Evolutionary conservation across 2,329 filamentous ascomycete species (phyloP).

Genomic region (Ceratocystis papillata): DNA sequence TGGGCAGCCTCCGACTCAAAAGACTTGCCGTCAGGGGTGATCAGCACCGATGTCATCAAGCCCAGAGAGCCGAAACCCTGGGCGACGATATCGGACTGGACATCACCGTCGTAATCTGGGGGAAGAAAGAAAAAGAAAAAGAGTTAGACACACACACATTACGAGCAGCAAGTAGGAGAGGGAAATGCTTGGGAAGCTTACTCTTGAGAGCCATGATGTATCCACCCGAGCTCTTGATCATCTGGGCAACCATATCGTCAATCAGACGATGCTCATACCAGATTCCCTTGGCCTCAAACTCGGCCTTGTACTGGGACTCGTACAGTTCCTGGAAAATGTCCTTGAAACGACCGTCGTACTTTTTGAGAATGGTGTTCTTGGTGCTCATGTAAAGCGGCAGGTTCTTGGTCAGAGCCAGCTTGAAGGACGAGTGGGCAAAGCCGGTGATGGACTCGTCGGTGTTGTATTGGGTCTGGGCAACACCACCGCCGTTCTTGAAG

Average conservation of each 20-base stretch:
- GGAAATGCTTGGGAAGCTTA: constrained; percentile 38
- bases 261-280: constrained; percentile 99
- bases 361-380: constrained; percentile 99
- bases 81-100: constrained; percentile 95
- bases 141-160: background rate
- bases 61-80: constrained; percentile 97
- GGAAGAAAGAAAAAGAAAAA: background rate
- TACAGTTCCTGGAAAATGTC: constrained; percentile 98
- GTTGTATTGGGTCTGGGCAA: constrained; percentile 96
- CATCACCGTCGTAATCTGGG: constrained; percentile 93
- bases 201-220: constrained; percentile 98
- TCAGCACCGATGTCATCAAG: constrained; percentile 95
- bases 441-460: constrained; percentile 89
- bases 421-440: constrained; percentile 94
- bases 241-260: constrained; percentile 99
- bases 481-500: constrained; percentile 75
- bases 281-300: constrained; percentile 84
- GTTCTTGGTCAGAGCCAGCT: constrained; percentile 77
- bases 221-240: constrained; percentile 96
- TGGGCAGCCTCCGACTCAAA: constrained; percentile 97
- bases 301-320: constrained; percentile 71
- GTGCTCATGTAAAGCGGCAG: constrained; percentile 99
- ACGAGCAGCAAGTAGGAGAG: background rate
- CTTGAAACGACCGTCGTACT: constrained; percentile 98
- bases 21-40: constrained; percentile 91